phyloP scores from a whole-genome alignment of 345 rosid species.

The Cardamine resedifolia region DNA sequence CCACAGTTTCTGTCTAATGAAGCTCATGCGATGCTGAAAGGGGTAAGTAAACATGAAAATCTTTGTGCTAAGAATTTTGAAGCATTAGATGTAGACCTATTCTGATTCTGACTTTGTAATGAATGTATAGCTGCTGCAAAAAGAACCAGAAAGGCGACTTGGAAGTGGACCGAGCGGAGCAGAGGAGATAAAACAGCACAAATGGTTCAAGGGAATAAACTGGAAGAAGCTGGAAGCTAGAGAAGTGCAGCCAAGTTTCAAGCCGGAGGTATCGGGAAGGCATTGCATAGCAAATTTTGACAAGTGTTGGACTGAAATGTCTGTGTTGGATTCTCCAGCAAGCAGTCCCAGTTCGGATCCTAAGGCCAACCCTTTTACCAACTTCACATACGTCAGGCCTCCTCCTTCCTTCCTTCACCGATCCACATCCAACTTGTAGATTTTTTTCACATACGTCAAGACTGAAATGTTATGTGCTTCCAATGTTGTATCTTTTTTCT shows the following conservation, averaged over 20 bases:
- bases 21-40: constrained; percentile 80
- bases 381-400: constrained; percentile 75
- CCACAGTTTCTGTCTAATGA: constrained; percentile 68
- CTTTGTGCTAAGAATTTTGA: background rate
- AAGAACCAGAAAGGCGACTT: constrained; percentile 68
- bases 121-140: constrained; percentile 70
- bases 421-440: constrained; percentile 32
- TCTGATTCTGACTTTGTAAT: constrained; percentile 4
- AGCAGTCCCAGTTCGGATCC: constrained; percentile 64
- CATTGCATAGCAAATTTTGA: constrained; percentile 90
- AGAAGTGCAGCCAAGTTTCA: constrained; percentile 74
- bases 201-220: constrained; percentile 84
- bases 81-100: background rate
- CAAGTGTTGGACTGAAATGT: constrained; percentile 88
- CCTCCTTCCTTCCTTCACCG: constrained; percentile 52
- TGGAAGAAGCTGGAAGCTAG: constrained; percentile 87
- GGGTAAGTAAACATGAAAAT: constrained; percentile 45
- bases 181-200: constrained; percentile 73
- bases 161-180: constrained; percentile 72
- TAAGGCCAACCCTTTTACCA: constrained; percentile 60
- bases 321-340: constrained; percentile 73
- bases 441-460: no score
- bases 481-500: background rate
- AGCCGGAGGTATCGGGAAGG: constrained; percentile 75
- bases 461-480: background rate